Conservation (phyloP, 305 asterid genomes). For the Fraxinus floribunda region DNA sequence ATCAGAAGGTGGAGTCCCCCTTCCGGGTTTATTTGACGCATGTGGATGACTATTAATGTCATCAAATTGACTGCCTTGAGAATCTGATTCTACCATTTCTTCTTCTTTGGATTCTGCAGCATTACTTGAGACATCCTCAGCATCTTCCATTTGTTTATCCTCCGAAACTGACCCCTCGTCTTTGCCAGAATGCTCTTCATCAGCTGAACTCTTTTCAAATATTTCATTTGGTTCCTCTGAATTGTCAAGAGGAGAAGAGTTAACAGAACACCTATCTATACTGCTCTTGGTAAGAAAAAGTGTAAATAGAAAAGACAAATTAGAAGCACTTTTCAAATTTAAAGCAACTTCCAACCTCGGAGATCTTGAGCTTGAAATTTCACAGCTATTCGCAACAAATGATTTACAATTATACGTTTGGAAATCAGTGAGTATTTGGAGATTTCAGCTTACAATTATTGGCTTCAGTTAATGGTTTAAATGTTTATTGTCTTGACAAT, state of each 20-base stretch:
- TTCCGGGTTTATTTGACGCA: neutral
- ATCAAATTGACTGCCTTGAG: neutral
- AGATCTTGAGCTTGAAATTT: neutral
- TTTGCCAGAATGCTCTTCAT: neutral
- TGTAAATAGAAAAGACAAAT: neutral
- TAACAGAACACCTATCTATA: neutral
- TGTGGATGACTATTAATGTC: neutral
- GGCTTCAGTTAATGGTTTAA: neutral
- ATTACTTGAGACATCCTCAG: neutral
- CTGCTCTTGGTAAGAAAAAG: neutral
- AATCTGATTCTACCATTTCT: neutral
- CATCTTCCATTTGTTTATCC: neutral
- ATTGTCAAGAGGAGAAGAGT: neutral
- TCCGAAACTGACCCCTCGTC: neutral
- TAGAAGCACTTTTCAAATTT: neutral
- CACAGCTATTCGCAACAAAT: neutral
- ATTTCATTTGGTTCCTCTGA: slow-evolving; percentile 1
- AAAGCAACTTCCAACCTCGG: neutral
- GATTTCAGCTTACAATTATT: neutral
- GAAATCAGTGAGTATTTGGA: neutral
- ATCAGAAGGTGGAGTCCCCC: neutral
- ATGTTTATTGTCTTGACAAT: neutral
- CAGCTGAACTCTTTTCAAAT: neutral
- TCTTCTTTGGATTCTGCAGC: neutral
- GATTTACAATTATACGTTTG: neutral